Evolutionary conservation across 1,284 basidiomycete genomes (phyloP).

Genomic region (Irpex lacteus): DNA sequence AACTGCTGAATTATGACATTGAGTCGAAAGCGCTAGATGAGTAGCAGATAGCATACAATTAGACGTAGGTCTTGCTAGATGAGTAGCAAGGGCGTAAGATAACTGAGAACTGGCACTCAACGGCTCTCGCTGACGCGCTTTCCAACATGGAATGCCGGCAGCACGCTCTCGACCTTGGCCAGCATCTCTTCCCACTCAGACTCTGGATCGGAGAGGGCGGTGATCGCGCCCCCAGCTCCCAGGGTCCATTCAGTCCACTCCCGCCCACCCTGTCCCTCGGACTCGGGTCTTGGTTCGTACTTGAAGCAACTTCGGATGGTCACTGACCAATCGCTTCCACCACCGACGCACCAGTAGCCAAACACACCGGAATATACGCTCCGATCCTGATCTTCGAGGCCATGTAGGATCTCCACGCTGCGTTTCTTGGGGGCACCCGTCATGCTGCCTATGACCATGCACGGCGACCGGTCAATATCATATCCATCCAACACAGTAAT

Average conservation of each 20-base stretch:
- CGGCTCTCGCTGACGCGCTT: neutral
- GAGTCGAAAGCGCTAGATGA: neutral
- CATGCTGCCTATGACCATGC: slow-evolving; percentile 74
- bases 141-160: slow-evolving; percentile 50
- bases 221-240: slow-evolving; percentile 96
- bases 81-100: neutral
- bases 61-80: neutral
- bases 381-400: slow-evolving; percentile 79
- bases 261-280: slow-evolving; percentile 1
- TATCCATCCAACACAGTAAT: neutral
- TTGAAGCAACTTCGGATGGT: slow-evolving; percentile 92
- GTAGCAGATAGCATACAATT: neutral
- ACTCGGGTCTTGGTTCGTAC: slow-evolving; percentile 43
- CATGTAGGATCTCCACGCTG: slow-evolving; percentile 87
- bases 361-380: slow-evolving; percentile 93
- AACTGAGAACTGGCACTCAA: neutral
- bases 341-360: slow-evolving; percentile 90
- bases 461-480: neutral
- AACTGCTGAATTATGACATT: too few species aligned
- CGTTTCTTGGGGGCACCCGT: slow-evolving; percentile 97
- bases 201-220: slow-evolving; percentile 83
- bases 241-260: slow-evolving; percentile 54
- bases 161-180: slow-evolving; percentile 75
- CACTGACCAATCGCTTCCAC: slow-evolving; percentile 92
- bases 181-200: slow-evolving; percentile 96